Conservation (phyloP, 495 filamentous ascomycete species). For the Aspergillus ellipticus region DNA sequence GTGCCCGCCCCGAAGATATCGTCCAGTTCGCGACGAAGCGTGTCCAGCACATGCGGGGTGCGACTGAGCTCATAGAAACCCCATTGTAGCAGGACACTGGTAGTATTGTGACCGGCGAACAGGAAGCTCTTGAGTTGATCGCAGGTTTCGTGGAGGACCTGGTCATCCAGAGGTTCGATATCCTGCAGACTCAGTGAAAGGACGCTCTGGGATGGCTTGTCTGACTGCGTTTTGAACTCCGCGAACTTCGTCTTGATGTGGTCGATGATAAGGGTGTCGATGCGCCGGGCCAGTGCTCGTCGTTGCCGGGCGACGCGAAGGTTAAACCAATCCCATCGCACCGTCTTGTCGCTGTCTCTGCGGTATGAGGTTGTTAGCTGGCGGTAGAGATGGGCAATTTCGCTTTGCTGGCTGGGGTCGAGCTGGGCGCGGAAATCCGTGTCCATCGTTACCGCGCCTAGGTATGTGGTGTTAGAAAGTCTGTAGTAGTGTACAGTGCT, state of each 20-base stretch:
- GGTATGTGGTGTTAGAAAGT: neutral
- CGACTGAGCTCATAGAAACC: conserved; percentile 47
- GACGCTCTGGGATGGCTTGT: conserved; percentile 3
- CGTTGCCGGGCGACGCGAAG: neutral
- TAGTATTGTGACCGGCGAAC: conserved; percentile 36
- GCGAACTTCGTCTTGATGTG: conserved; percentile 7
- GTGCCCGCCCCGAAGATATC: conserved; percentile 26
- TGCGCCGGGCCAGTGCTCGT: neutral
- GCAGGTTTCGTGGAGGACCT: conserved; percentile 9
- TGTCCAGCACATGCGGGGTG: conserved; percentile 35
- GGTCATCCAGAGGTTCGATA: neutral
- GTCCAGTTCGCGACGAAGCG: conserved; percentile 45
- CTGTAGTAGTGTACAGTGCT: neutral
- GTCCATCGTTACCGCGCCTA: conserved; percentile 11
- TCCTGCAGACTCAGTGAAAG: conserved; percentile 9
- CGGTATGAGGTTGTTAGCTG: conserved; percentile 2
- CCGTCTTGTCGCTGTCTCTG: neutral
- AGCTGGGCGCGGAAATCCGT: conserved; percentile 4
- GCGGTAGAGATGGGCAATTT: conserved; percentile 6
- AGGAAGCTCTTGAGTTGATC: conserved; percentile 30
- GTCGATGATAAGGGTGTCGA: neutral
- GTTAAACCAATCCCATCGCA: neutral
- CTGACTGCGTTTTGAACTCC: neutral
- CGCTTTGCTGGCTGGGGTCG: neutral
- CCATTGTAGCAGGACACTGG: conserved; percentile 35